Evolutionary conservation across 495 filamentous ascomycete species (phyloP).

Genomic region (Talaromyces liani): DNA sequence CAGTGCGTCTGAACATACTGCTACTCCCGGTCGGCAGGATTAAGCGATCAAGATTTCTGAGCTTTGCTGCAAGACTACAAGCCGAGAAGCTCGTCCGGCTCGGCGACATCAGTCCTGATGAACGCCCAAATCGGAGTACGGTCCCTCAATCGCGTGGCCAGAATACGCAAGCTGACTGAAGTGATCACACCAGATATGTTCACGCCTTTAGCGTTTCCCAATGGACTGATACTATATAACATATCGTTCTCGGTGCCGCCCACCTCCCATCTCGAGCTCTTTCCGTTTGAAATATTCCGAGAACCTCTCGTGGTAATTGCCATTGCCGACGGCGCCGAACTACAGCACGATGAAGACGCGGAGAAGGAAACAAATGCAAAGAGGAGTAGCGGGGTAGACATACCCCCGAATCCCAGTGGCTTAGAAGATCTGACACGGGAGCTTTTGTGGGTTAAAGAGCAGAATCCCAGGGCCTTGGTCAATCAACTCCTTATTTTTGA

Average conservation of each 20-base stretch:
- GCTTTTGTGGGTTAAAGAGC: conserved; percentile 47
- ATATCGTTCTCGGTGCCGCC: conserved; percentile 72
- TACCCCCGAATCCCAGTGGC: conserved; percentile 28
- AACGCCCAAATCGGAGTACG: conserved; percentile 78
- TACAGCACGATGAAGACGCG: conserved; percentile 21
- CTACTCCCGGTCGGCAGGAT: conserved; percentile 82
- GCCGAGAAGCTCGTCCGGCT: conserved; percentile 78
- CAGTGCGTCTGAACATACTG: conserved; percentile 77
- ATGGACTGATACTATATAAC: conserved; percentile 84
- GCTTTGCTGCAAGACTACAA: conserved; percentile 71
- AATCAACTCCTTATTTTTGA: conserved; percentile 78
- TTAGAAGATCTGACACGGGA: conserved; percentile 62
- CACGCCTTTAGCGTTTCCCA: conserved; percentile 85
- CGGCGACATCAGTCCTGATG: conserved; percentile 85
- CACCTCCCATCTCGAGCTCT: conserved; percentile 66
- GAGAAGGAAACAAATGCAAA: background rate
- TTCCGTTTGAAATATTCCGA: conserved; percentile 78
- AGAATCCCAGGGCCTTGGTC: conserved; percentile 66
- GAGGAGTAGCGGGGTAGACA: background rate
- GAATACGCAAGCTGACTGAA: conserved; percentile 13
- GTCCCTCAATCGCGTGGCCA: conserved; percentile 9
- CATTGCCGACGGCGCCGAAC: conserved; percentile 63
- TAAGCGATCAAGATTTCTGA: conserved; percentile 68
- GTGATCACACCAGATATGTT: conserved; percentile 67
- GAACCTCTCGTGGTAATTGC: conserved; percentile 75